phyloP scores from a whole-genome alignment of 306 rosid species.

The Nissolia schottii region DNA sequence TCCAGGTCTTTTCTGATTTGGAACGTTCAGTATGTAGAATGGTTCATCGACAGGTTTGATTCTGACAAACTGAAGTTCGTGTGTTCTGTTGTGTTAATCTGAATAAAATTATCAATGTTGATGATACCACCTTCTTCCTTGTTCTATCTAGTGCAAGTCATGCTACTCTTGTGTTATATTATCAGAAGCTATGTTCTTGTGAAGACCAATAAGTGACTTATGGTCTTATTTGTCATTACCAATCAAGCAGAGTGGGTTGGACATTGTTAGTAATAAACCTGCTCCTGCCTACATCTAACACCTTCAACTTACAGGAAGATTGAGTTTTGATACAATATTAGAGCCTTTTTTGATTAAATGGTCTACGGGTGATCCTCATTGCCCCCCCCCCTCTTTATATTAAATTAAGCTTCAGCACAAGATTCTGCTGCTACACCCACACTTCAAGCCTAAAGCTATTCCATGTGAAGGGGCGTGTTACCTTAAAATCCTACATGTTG shows the following conservation, averaged over 20 bases:
- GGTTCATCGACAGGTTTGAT: conserved; percentile 86
- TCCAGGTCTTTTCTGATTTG: conserved; percentile 92
- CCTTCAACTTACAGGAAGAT: neutral
- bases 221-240: neutral
- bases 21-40: conserved; percentile 96
- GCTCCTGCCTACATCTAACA: neutral
- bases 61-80: conserved; percentile 19
- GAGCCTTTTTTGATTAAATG: neutral
- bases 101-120: neutral
- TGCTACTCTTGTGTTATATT: neutral
- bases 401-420: neutral
- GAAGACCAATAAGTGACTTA: neutral
- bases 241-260: neutral
- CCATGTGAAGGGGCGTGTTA: neutral
- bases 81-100: conserved; percentile 1
- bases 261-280: neutral
- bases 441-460: neutral
- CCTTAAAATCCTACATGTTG: neutral
- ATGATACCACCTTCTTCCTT: neutral
- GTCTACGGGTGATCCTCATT: neutral
- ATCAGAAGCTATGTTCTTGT: neutral
- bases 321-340: neutral
- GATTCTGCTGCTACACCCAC: neutral
- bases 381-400: neutral
- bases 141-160: neutral